These are phyloP conservation scores for Pseudonectria foliicola DNA, from an alignment of 2,329 filamentous ascomycete species.

Conservation along the genomic window DNA sequence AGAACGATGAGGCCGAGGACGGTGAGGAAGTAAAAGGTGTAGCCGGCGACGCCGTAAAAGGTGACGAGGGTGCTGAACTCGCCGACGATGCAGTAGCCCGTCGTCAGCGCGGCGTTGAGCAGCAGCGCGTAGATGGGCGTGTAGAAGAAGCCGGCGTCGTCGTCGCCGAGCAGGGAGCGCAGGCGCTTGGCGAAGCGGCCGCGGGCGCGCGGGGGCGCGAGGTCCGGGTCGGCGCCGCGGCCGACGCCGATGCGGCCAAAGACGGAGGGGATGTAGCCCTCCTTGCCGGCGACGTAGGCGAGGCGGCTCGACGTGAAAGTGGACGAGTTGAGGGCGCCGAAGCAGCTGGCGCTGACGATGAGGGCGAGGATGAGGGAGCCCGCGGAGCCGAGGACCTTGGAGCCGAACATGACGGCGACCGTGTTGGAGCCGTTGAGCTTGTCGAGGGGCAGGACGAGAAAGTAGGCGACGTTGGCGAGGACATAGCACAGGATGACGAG, in stretches of 20 bases:
- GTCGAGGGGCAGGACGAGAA: constrained; percentile 77
- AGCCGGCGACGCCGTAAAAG: constrained; percentile 95
- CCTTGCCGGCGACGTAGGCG: constrained; percentile 89
- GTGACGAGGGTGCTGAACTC: constrained; percentile 89
- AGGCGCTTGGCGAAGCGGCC: constrained; percentile 54
- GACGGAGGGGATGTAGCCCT: constrained; percentile 80
- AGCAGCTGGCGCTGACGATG: constrained; percentile 84
- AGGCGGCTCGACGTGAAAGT: constrained; percentile 89
- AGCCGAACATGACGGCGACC: constrained; percentile 89
- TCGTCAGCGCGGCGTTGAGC: constrained; percentile 69
- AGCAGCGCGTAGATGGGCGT: constrained; percentile 90
- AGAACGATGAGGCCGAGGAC: constrained; percentile 90
- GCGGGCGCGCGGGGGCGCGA: constrained; percentile 40
- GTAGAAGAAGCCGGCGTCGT: constrained; percentile 74
- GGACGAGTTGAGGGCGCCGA: constrained; percentile 89
- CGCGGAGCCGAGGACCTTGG: constrained; percentile 77
- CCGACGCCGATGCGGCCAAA: constrained; percentile 78
- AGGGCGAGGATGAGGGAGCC: constrained; percentile 81
- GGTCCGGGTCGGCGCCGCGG: constrained; percentile 30
- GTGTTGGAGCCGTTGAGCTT: constrained; percentile 86
- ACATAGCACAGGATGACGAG: constrained; percentile 87
- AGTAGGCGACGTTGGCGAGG: constrained; percentile 87
- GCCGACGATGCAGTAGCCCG: constrained; percentile 73
- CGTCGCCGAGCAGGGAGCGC: constrained; percentile 63
- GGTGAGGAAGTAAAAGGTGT: constrained; percentile 94